phyloP scores from a whole-genome alignment of 495 filamentous ascomycete genomes.

The Cairneyella variabilis region DNA sequence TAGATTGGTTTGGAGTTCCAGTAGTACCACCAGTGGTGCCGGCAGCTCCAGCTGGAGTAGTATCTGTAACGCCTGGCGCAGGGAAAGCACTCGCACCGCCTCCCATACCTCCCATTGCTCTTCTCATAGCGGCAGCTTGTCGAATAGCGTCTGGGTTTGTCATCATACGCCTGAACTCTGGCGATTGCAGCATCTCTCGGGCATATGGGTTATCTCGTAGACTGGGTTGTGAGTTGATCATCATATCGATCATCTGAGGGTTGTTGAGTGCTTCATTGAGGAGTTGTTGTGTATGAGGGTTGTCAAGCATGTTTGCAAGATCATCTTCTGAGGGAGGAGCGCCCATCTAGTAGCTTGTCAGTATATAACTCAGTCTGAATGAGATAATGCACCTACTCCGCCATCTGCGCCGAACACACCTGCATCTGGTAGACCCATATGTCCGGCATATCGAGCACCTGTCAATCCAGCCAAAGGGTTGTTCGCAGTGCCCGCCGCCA shows the following conservation, averaged over 20 bases:
- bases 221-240: slow-evolving; percentile 86
- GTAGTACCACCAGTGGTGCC: too few relatives aligned
- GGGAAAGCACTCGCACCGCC: slow-evolving; percentile 62
- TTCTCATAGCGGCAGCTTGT: slow-evolving; percentile 73
- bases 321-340: slow-evolving; percentile 75
- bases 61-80: slow-evolving; percentile 58
- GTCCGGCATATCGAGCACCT: slow-evolving; percentile 90
- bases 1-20: slow-evolving; percentile 36
- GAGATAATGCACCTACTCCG: slow-evolving; percentile 64
- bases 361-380: slow-evolving; percentile 5
- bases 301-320: slow-evolving; percentile 78
- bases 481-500: slow-evolving; percentile 87
- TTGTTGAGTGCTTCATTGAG: slow-evolving; percentile 96
- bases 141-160: slow-evolving; percentile 85
- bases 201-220: slow-evolving; percentile 75
- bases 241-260: slow-evolving; percentile 84
- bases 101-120: slow-evolving; percentile 57
- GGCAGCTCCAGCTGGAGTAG: slow-evolving; percentile 28
- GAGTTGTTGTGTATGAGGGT: slow-evolving; percentile 74
- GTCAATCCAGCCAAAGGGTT: slow-evolving; percentile 89
- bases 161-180: slow-evolving; percentile 88
- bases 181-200: slow-evolving; percentile 78
- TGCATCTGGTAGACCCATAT: slow-evolving; percentile 80
- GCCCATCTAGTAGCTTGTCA: slow-evolving; percentile 69
- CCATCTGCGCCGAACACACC: slow-evolving; percentile 95